Percentiles rank a stretch among this genome's conserved stretches.
Conservation (phyloP, 2,329 filamentous ascomycete species). For the Microcyclosporella mali region DNA sequence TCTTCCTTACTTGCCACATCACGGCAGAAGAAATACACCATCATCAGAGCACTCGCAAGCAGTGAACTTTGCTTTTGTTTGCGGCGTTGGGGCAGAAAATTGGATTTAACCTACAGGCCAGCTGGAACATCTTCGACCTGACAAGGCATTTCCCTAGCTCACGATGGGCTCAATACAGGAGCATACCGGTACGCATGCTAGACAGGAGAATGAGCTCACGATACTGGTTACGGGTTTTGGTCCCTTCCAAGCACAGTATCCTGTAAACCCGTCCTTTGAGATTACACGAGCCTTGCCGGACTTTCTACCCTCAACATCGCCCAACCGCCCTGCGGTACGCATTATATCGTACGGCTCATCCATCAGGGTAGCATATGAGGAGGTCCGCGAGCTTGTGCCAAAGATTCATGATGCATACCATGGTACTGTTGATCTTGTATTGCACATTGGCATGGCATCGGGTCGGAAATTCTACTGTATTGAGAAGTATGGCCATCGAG, state of each 20-base stretch:
- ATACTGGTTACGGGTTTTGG: constrained; percentile 41
- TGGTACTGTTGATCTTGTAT: constrained; percentile 54
- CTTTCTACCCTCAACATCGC: constrained; percentile 46
- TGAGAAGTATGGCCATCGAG: constrained; percentile 63
- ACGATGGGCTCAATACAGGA: constrained; percentile 8
- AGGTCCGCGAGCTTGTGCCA: constrained; percentile 59
- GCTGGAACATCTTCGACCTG: too few relatives aligned
- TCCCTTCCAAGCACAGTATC: constrained; percentile 64
- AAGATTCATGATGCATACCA: constrained; percentile 49
- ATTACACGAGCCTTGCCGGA: constrained; percentile 65
- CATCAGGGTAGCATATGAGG: constrained; percentile 64
- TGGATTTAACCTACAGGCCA: too few relatives aligned
- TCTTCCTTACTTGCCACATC: neutral
- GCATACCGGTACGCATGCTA: constrained; percentile 2
- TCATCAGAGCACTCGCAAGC: too few relatives aligned
- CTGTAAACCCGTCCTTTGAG: constrained; percentile 73
- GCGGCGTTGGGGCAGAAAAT: too few relatives aligned
- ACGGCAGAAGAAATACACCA: too few relatives aligned
- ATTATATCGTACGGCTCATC: constrained; percentile 61
- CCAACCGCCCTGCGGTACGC: constrained; percentile 44
- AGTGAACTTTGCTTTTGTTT: too few relatives aligned
- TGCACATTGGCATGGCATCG: constrained; percentile 76
- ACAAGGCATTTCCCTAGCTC: neutral
- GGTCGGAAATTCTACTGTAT: constrained; percentile 61
- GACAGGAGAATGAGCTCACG: constrained; percentile 23